Conservation (phyloP, 108 stramenopile species). For the Heterococcus sp. region DNA sequence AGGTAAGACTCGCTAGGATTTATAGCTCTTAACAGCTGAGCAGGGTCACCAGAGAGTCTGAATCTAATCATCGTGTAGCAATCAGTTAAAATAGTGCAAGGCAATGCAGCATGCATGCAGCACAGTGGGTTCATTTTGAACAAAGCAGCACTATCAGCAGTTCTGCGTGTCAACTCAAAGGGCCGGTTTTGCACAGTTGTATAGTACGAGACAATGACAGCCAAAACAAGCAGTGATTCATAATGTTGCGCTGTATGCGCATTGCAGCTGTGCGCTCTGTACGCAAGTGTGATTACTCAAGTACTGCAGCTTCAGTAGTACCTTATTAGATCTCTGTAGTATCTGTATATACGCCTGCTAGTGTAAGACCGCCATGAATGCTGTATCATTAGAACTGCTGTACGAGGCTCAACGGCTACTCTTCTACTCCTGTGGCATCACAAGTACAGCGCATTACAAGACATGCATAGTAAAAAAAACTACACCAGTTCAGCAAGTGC, state of each 20-base stretch:
- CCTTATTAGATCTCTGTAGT: neutral
- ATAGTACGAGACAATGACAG: no score
- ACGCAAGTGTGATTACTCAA: neutral
- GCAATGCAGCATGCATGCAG: neutral
- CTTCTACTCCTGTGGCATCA: no score
- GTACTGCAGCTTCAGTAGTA: neutral
- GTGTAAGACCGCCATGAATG: neutral
- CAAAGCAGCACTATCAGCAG: neutral
- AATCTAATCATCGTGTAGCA: neutral
- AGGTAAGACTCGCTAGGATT: constrained; percentile 55
- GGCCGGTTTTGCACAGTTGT: neutral
- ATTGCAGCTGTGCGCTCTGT: no score
- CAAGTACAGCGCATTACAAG: no score
- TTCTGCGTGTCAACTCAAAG: no score
- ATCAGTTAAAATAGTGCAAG: neutral
- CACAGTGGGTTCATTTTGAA: neutral
- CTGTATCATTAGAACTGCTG: no score
- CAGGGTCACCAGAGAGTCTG: constrained; percentile 33
- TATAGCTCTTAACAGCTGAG: constrained; percentile 43
- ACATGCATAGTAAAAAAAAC: no score
- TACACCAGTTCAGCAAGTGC: no score
- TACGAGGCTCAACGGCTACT: no score
- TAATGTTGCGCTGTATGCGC: no score
- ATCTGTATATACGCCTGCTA: neutral
- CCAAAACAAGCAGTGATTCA: no score